Evolutionary conservation across 345 rosid species (phyloP).

Genomic region (Kandelia obovata): DNA sequence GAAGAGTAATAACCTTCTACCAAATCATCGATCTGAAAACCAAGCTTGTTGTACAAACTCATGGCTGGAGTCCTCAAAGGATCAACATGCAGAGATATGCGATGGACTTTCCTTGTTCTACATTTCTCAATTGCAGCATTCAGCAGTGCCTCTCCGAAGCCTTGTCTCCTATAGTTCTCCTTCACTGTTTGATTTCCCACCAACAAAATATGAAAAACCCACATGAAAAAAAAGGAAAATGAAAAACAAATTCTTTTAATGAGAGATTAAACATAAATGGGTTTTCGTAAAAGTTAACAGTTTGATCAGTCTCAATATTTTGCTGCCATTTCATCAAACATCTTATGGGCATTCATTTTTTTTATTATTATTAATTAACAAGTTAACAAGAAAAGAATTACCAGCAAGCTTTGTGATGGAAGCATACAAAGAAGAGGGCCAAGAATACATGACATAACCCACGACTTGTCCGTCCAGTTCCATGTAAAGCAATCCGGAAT

Average conservation of each 20-base stretch:
- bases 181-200: constrained; percentile 40
- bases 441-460: constrained; percentile 67
- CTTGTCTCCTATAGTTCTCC: constrained; percentile 61
- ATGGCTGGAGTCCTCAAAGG: constrained; percentile 60
- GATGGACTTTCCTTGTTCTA: constrained; percentile 58
- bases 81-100: constrained; percentile 75
- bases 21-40: constrained; percentile 62
- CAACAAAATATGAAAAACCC: background rate
- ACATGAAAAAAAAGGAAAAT: background rate
- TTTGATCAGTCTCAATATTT: background rate
- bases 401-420: constrained; percentile 89
- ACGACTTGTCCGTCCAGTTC: constrained; percentile 40
- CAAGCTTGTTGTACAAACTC: constrained; percentile 65
- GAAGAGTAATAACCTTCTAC: constrained; percentile 62
- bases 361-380: background rate
- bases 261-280: too few species aligned
- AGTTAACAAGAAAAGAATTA: background rate
- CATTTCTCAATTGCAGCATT: constrained; percentile 65
- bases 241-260: background rate
- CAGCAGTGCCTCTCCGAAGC: constrained; percentile 67
- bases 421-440: constrained; percentile 71
- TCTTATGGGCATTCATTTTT: constrained; percentile 9
- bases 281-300: too few species aligned
- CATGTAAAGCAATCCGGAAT: constrained; percentile 60
- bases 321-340: constrained; percentile 49